Evolutionary conservation across 2,329 filamentous ascomycete genomes (phyloP).

Genomic region (Ceratocystis ficicola): DNA sequence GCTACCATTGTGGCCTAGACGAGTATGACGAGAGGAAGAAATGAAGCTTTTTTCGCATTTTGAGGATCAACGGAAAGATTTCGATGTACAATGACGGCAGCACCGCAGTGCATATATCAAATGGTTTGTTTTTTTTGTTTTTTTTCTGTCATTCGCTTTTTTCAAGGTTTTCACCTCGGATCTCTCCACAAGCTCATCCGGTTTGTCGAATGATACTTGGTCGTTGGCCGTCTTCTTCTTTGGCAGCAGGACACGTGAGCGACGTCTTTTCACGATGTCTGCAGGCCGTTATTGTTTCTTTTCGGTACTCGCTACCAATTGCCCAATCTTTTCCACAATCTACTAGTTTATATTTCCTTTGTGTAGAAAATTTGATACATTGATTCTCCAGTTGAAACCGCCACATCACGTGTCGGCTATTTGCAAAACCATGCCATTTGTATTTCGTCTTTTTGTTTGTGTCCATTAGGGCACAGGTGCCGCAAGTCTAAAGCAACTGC

Average conservation of each 20-base stretch:
- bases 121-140: constrained; percentile 10
- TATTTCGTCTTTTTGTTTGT: not conserved
- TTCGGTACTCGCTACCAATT: not conserved
- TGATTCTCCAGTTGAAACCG: not conserved
- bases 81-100: not conserved
- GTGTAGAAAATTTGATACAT: constrained; percentile 8
- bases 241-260: not conserved
- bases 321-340: not conserved
- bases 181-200: not conserved
- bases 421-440: not conserved
- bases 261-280: constrained; percentile 6
- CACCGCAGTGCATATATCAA: constrained; percentile 3
- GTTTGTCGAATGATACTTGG: constrained; percentile 7
- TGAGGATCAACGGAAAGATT: constrained; percentile 3
- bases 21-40: not conserved
- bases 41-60: not conserved
- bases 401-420: not conserved
- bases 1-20: constrained; percentile 6
- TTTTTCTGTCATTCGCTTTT: constrained; percentile 8
- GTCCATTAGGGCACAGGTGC: not conserved
- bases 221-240: not conserved
- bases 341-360: constrained; percentile 10
- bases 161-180: constrained; percentile 9
- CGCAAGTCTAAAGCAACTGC: not conserved
- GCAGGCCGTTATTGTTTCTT: not conserved